These are phyloP conservation scores for Sarocladium oryzae DNA, from an alignment of 2,329 filamentous ascomycete genomes.

Conservation along the genomic window DNA sequence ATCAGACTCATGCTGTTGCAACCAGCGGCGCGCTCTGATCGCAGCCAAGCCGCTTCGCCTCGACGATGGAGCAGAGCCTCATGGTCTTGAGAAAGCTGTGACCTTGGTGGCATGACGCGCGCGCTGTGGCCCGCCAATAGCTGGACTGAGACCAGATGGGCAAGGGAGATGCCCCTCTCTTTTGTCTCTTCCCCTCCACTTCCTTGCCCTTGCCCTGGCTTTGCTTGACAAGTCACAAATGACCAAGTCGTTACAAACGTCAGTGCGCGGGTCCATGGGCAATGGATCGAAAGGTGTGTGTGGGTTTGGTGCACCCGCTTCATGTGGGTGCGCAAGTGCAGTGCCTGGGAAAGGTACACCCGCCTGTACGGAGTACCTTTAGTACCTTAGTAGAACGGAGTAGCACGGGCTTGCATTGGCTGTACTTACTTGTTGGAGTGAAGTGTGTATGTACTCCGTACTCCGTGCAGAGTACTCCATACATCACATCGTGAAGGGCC, in stretches of 20 bases:
- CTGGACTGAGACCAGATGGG: background rate
- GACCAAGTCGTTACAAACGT: conserved; percentile 5
- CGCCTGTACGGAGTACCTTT: background rate
- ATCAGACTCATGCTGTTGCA: too few relatives aligned
- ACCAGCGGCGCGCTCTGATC: too few relatives aligned
- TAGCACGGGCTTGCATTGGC: too few relatives aligned
- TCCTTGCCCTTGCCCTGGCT: background rate
- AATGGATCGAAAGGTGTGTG: background rate
- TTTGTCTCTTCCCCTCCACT: background rate
- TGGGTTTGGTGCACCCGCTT: background rate
- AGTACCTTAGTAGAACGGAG: too few relatives aligned
- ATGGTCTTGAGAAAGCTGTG: background rate
- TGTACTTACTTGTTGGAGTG: too few relatives aligned
- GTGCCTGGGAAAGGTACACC: too few relatives aligned
- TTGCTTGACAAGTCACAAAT: background rate
- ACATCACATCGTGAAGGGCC: too few relatives aligned
- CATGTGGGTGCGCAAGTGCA: too few relatives aligned
- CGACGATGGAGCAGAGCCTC: background rate
- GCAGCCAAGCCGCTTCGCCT: too few relatives aligned
- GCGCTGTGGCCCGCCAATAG: too few relatives aligned
- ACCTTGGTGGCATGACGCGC: background rate
- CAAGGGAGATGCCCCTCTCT: background rate
- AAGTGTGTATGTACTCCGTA: too few relatives aligned
- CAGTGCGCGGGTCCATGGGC: background rate
- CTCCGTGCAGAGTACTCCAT: too few relatives aligned